Evolutionary conservation across 192 early-diverging fungal genomes (phyloP).

Genomic region (Kickxella alabastrina): DNA sequence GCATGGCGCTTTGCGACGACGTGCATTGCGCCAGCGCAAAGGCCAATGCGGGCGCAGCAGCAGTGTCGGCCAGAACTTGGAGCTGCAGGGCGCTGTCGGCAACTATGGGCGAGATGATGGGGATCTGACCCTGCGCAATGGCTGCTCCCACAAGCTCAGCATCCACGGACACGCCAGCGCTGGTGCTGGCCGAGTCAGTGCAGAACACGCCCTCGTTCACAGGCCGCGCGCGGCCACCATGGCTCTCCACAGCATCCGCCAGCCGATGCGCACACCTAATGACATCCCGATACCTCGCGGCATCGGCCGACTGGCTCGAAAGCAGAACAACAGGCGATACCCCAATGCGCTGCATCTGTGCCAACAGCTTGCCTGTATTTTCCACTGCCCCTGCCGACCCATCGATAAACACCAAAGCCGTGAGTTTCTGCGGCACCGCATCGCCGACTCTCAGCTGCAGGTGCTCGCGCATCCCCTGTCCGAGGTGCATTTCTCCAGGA

Average conservation of each 20-base stretch:
- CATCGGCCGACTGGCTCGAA: not conserved
- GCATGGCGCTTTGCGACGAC: constrained; percentile 53
- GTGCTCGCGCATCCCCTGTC: not conserved
- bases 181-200: constrained; percentile 19
- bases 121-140: constrained; percentile 63
- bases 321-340: constrained; percentile 43
- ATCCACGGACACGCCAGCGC: constrained; percentile 28
- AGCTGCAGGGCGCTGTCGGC: constrained; percentile 50
- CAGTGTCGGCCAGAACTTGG: constrained; percentile 33
- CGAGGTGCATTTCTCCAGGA: constrained; percentile 9
- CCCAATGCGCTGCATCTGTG: constrained; percentile 50
- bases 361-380: constrained; percentile 39
- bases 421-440: constrained; percentile 18
- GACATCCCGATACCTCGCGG: constrained; percentile 14
- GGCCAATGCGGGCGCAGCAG: constrained; percentile 52
- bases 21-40: constrained; percentile 53
- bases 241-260: constrained; percentile 68
- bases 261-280: constrained; percentile 23
- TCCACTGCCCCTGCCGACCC: constrained; percentile 8
- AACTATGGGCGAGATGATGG: constrained; percentile 53
- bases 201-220: constrained; percentile 65
- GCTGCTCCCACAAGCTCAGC: constrained; percentile 57
- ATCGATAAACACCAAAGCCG: constrained; percentile 32
- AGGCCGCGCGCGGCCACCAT: constrained; percentile 66
- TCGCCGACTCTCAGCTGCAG: not conserved